Percentiles rank a stretch among this genome's conserved stretches.
These are phyloP conservation scores for Jacaranda mimosifolia DNA, from an alignment of 257 asterid genomes.

Conservation along the genomic window DNA sequence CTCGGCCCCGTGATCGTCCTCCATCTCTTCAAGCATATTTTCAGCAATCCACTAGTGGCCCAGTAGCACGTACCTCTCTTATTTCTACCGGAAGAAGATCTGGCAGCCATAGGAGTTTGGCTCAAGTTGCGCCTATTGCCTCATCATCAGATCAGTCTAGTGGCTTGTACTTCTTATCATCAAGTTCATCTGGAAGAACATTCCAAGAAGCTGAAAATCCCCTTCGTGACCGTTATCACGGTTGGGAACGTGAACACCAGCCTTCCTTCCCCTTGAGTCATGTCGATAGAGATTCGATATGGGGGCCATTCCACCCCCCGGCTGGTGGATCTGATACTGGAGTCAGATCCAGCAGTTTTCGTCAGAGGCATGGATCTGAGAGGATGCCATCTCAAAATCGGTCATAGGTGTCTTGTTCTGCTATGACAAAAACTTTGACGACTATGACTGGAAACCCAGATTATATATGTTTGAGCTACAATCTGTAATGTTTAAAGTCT, in stretches of 20 bases:
- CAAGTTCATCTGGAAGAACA: slow-evolving; percentile 63
- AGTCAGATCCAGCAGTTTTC: slow-evolving; percentile 56
- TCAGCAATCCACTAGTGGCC: slow-evolving; percentile 63
- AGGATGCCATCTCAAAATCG: slow-evolving; percentile 75
- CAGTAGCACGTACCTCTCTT: slow-evolving; percentile 52
- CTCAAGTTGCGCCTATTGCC: slow-evolving; percentile 52
- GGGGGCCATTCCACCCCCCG: slow-evolving; percentile 68
- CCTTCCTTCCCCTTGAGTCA: slow-evolving; percentile 53
- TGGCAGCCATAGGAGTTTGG: slow-evolving; percentile 50
- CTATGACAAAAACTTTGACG: slow-evolving; percentile 41
- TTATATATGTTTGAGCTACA: slow-evolving; percentile 60
- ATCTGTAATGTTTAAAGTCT: slow-evolving; percentile 45
- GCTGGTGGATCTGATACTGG: slow-evolving; percentile 53
- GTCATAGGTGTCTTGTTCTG: slow-evolving; percentile 48
- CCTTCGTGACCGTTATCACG: slow-evolving; percentile 48
- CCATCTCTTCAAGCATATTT: slow-evolving; percentile 73
- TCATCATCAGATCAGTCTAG: slow-evolving; percentile 64
- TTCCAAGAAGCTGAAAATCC: slow-evolving; percentile 69
- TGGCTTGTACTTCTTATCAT: slow-evolving; percentile 57
- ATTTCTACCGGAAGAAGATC: slow-evolving; percentile 54
- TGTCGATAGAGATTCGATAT: slow-evolving; percentile 57
- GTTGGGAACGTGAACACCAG: slow-evolving; percentile 66
- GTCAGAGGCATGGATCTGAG: slow-evolving; percentile 72
- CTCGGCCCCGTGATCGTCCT: slow-evolving; percentile 64
- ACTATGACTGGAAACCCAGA: slow-evolving; percentile 48